Evolutionary conservation across 768 basidiomycete species (phyloP).

Genomic region (Strobilomyces dryophilus): DNA sequence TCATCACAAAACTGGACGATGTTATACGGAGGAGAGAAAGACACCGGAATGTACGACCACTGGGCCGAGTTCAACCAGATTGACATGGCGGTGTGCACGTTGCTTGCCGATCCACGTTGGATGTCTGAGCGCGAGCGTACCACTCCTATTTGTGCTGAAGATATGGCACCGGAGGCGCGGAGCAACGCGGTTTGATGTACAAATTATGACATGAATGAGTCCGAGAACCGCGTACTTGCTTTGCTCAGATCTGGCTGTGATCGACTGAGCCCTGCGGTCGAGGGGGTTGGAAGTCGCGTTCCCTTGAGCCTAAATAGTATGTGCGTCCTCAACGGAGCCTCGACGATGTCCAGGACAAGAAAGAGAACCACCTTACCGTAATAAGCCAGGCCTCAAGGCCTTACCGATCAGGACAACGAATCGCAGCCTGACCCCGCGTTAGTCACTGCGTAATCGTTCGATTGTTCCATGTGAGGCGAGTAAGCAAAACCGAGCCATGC

Average conservation of each 20-base stretch:
- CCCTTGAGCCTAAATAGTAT: slow-evolving; percentile 4
- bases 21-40: not conserved
- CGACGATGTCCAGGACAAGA: slow-evolving; percentile 8
- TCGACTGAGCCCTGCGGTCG: slow-evolving; percentile 3
- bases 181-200: slow-evolving; percentile 4
- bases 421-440: slow-evolving; percentile 10
- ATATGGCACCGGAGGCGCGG: slow-evolving; percentile 11
- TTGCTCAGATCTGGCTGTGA: slow-evolving; percentile 1
- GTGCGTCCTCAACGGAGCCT: slow-evolving; percentile 22
- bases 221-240: slow-evolving; percentile 15
- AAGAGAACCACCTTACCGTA: slow-evolving; percentile 5
- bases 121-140: not conserved
- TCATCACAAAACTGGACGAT: slow-evolving; percentile 4
- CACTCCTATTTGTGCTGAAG: slow-evolving; percentile 13
- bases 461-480: slow-evolving; percentile 8
- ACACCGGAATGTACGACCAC: slow-evolving; percentile 2
- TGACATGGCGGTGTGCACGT: slow-evolving; percentile 18
- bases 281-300: slow-evolving; percentile 13
- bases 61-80: slow-evolving; percentile 3
- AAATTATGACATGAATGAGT: slow-evolving; percentile 12
- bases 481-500: slow-evolving; percentile 9
- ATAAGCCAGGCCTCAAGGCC: slow-evolving; percentile 19
- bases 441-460: slow-evolving; percentile 9
- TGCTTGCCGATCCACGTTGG: slow-evolving; percentile 20
- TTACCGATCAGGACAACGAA: slow-evolving; percentile 11